A percentile compares a stretch with the other conserved stretches of the same genome.
These are phyloP conservation scores for Funneliformis caledonium DNA, from an alignment of 371 early-diverging fungal species.

Conservation along the genomic window DNA sequence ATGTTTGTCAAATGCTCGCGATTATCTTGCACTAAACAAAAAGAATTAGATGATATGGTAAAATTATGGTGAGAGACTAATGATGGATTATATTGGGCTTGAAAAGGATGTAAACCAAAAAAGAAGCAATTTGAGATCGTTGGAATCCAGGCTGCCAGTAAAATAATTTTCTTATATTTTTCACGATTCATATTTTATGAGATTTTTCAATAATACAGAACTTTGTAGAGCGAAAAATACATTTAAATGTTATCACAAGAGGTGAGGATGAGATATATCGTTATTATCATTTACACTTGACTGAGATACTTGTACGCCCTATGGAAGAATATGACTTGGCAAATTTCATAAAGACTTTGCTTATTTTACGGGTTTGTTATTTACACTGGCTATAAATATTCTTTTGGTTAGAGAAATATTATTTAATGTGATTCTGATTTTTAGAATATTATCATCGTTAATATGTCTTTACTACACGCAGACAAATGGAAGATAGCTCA, in stretches of 20 bases:
- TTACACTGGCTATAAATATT: too few relatives aligned
- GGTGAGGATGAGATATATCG: neutral
- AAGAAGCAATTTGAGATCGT: neutral
- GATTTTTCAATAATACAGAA: too few relatives aligned
- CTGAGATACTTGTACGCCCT: neutral
- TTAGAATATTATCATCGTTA: slow-evolving; percentile 16
- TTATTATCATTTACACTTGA: slow-evolving; percentile 15
- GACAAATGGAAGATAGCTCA: slow-evolving; percentile 8
- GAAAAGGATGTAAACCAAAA: slow-evolving; percentile 23
- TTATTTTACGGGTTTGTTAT: neutral
- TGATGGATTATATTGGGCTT: slow-evolving; percentile 35
- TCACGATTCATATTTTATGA: too few relatives aligned
- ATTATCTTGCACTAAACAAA: slow-evolving; percentile 11
- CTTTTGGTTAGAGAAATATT: too few relatives aligned
- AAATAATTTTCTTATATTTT: neutral
- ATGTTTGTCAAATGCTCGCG: slow-evolving; percentile 26
- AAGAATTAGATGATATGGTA: slow-evolving; percentile 17
- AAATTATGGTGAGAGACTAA: slow-evolving; percentile 26
- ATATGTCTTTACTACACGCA: slow-evolving; percentile 20
- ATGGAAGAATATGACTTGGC: neutral
- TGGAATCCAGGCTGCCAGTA: neutral
- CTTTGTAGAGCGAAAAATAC: neutral
- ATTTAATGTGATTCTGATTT: too few relatives aligned
- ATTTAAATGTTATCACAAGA: slow-evolving; percentile 14
- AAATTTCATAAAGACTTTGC: slow-evolving; percentile 16